Base-by-base conservation (phyloP, 2,329 filamentous ascomycete species). In the Alternaria dauci region DNA sequence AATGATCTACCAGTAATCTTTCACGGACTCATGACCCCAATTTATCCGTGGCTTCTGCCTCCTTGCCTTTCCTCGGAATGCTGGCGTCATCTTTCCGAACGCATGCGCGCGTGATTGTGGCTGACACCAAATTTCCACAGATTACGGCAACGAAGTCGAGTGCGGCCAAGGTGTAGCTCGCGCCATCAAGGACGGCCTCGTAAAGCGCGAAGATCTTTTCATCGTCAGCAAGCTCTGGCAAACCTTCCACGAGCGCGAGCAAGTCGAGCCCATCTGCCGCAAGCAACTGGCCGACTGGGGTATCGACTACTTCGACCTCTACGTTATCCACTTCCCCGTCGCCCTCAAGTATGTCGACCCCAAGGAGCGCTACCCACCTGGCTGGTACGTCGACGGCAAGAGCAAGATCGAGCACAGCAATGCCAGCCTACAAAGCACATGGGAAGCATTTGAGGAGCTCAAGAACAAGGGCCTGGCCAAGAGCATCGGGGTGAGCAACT, bases 191-290 rank as follows among this genome's bases (percentile, higher is more conserved):
- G 76, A 78, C 8, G 76, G 76, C 26, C 65, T 78, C 46, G 73
- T 76, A 26, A 77, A 78, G 68, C 74, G 76, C 47, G 88, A 91
- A 80, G 92, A 97, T 25, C 90, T 96, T 77, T 96, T 96, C 87
- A 89, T 97, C 76, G 92, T 94, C 67, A 93, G 90, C 80, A 97
- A 96, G 85, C 89, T 97, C 59, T 96, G 93, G 93, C 93, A 94
- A 83, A 89, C 89, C 68, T 96, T 93, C 87, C 92, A 96, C 84
- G 90, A 94, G 73, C 85, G 85, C 71, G 89, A 94, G 70, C 86
- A 86, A 71, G 93, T 95, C 76, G 86, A 84, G 80, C 87, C 87
- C 79, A 89, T 89, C 76, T 91, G 94, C 81, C 88, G 94, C 63
- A 86, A 88, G 68, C 76, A 78, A 63, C 72, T 78, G 44, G 70